These are phyloP conservation scores for Gaillardinia entomophila DNA, from an alignment of 805 yeast genomes.

Conservation along the genomic window DNA sequence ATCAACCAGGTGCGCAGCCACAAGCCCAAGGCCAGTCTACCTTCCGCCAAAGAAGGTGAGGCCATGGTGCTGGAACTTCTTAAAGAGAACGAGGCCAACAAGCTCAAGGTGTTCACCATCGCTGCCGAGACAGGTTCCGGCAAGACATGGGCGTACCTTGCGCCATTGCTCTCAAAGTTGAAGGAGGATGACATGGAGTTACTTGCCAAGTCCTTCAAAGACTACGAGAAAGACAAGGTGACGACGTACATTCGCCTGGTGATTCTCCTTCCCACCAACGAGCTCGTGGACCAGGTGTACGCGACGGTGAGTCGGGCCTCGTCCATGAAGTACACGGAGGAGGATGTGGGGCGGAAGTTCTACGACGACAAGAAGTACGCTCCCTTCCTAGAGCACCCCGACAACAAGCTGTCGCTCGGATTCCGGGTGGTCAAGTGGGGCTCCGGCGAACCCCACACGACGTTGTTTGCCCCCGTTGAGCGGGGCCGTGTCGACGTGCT, in stretches of 20 bases:
- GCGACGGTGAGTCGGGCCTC: constrained; percentile 33
- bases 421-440: constrained; percentile 57
- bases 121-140: constrained; percentile 99
- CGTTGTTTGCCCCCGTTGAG: constrained; percentile 40
- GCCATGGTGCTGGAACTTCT: constrained; percentile 21
- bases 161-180: constrained; percentile 66
- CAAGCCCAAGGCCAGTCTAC: constrained; percentile 15
- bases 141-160: constrained; percentile 86
- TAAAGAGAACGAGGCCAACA: constrained; percentile 21
- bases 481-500: constrained; percentile 62
- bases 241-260: constrained; percentile 53
- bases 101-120: constrained; percentile 59
- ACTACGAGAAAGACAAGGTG: constrained; percentile 16
- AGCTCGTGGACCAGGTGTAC: constrained; percentile 76
- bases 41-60: constrained; percentile 8
- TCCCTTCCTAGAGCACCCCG: constrained; percentile 18
- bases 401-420: constrained; percentile 23
- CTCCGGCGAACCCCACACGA: constrained; percentile 48
- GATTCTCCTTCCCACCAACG: constrained; percentile 85
- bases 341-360: constrained; percentile 8
- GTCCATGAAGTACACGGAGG: constrained; percentile 13
- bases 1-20: constrained; percentile 38
- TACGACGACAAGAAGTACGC: constrained; percentile 12
- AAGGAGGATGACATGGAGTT: constrained; percentile 46
- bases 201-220: constrained; percentile 11